Base-by-base conservation (phyloP, 352 stramenopile genomes). In the Poterioochromonas sp. region DNA sequence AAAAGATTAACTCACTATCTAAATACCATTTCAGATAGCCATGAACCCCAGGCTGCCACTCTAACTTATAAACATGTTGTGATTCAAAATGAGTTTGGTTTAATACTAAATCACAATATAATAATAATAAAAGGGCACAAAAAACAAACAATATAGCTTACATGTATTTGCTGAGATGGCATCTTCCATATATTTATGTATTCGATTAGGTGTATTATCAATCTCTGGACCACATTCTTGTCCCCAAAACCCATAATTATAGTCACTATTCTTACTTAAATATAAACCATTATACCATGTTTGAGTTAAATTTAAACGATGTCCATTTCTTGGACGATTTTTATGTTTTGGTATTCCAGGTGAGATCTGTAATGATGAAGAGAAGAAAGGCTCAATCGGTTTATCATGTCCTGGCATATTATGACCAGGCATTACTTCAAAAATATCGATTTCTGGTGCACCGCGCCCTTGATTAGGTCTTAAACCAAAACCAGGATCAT, bases 391-490 rank as follows among this genome's bases (percentile, higher is more conserved):
- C 8, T 18, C 12, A 69, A 43, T 44, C 39, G 22, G 22, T 1
- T 26, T 26, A 18, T 39, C 3, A n/a, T 35, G 3, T 20, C 35
- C 35, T 43, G 60, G 60, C 60, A 69, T 69, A 32, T 8, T 47
- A 26, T 26, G 39, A 26, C 77, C 68, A 29, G 69, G 40, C 76
- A 79, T 76, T 11, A 34, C 87, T 84, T 83, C 87, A 76, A 95
- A 93, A 35, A 95, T 83, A 81, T 94, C 90, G 12, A 98, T 97
- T 85, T 98, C 93, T 0, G 93, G 95, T 39, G 93, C 90, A 26
- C 93, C 93, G 70, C 93, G 88, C 39, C 93, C 93, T 60, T 95
- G 85, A 82, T 89, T 88, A 1, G 85, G 83, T 51, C 91, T 83
- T 51, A 97, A 58, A 0, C 93, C 93, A 78, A 90, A 97, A 76